Base-by-base conservation (phyloP, 2,329 filamentous ascomycete genomes). In the Trichoderma polysporum region DNA sequence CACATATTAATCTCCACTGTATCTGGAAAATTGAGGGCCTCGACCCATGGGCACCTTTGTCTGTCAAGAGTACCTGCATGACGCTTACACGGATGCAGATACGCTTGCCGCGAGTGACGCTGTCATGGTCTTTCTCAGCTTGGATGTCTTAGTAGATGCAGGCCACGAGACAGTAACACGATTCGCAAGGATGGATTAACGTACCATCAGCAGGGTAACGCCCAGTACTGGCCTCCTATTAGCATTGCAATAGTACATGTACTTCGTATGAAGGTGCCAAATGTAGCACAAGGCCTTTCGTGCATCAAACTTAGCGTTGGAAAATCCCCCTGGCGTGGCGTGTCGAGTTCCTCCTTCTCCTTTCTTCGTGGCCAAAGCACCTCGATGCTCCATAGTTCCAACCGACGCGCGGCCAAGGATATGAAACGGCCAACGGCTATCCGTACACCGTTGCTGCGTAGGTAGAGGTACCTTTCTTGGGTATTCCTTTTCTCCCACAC, bases 351-450 rank as follows among this genome's bases (percentile, higher is more conserved):
- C 27, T 64, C 61, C 39, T 41, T 64, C 61, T 62, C 47, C 59
- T 62, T 39, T 59, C 39, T 22, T 52, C 45, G 31, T 61, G 58
- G 58, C 58, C 58, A 61, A 61, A 61, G 58, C 58, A 61, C 58
- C 47, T 39, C n/a, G 7, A 47, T 27, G 58, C 58, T 49, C 58
- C 58, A 61, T 61, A 61, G 33, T 39, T 25, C 25, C 29, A 53
- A 31, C 33, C 35, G 49, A 41, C 49, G 60, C 60, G 60, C 60
- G 60, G 50, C 60, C 41, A 10, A 35, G 47, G n/a, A 15, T 13
- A 9, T 53, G 33, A 63, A 45, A 54, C 49, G 60, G 60, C 60
- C 49, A 33, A 45, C 49, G 54, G 60, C 17, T 31, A 13, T 19
- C 49, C 60, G 60, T 35, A 63, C 27, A 33, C 60, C 60, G 60